Base-by-base conservation (phyloP, 2,329 filamentous ascomycete genomes). In the Karstenula rhodostoma region DNA sequence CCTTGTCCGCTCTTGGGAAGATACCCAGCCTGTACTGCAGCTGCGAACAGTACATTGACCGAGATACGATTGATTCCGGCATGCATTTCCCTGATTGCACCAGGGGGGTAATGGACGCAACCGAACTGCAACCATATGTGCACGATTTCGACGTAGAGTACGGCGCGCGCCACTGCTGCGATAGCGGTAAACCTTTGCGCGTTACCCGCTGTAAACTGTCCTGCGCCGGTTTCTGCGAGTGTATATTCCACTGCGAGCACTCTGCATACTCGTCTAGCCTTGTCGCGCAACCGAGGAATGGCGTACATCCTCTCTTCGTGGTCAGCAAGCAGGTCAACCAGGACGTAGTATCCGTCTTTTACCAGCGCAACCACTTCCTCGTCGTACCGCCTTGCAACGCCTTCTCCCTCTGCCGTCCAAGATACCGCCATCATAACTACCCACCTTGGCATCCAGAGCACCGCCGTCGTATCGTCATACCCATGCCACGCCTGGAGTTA, bases 301-400 rank as follows among this genome's bases (percentile, higher is more conserved):
- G 49, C 7, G 40, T 13, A 10, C 59, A 61, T 42, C 25, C 50
- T 2, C 50, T 61, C 10, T 52, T 61, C 19, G 43, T 61, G 6
- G 59, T 58, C 44, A 61, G 56, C 35, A 56, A 43, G 8, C 43
- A 58, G 51, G 50, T 58, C 13, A 25, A 25, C 7, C 33, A 58
- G 6, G 56, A 58, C 43, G 50, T 44, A 9, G 49, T 61, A 17
- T 50, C 56, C 15, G 40, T 61, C 22, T 58, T 58, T 46, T 61
- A 51, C 27, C 50, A 47, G 22, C 49, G 19, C 23, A 58, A 58
- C 29, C 55, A 27, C 1, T 62, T 62, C 25, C 49, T 62, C 4
- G n/a, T 62, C 12, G 17, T 46, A 1, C 59, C 59, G 4, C 23
- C 19, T 3, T 27, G 46, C 37, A n/a, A 40, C 15, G 1, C 8